Conservation (phyloP, 345 rosid genomes). For the Salix arbutifolia region DNA sequence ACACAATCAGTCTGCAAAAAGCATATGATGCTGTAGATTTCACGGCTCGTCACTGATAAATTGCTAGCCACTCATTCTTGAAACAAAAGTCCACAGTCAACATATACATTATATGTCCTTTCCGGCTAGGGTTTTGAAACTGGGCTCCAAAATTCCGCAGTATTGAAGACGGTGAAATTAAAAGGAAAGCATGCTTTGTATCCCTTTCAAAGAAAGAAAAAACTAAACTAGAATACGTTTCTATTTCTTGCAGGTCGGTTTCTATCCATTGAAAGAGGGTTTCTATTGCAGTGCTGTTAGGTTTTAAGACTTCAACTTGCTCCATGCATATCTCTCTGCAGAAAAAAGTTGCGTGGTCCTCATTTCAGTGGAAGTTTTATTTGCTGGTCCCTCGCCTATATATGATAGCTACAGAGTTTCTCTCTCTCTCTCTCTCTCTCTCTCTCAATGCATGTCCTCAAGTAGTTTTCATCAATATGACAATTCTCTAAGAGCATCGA, state of each 20-base stretch:
- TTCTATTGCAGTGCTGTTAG: constrained; percentile 4
- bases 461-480: constrained; percentile 28
- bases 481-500: constrained; percentile 11
- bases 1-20: background rate
- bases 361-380: constrained; percentile 16
- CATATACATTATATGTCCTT: background rate
- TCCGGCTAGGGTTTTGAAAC: constrained; percentile 4
- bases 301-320: constrained; percentile 20
- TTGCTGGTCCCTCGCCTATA: constrained; percentile 42
- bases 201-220: constrained; percentile 11
- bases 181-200: background rate
- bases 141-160: constrained; percentile 16
- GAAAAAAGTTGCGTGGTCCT: constrained; percentile 46
- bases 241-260: background rate
- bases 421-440: background rate
- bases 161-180: constrained; percentile 7
- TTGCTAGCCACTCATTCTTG: background rate
- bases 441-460: background rate
- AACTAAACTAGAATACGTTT: constrained; percentile 23
- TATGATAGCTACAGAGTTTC: background rate
- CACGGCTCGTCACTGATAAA: background rate
- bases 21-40: background rate
- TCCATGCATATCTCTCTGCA: constrained; percentile 27
- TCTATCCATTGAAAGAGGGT: background rate
- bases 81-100: background rate